phyloP scores from a whole-genome alignment of 495 filamentous ascomycete species.

The Hypoxylon perforatum region DNA sequence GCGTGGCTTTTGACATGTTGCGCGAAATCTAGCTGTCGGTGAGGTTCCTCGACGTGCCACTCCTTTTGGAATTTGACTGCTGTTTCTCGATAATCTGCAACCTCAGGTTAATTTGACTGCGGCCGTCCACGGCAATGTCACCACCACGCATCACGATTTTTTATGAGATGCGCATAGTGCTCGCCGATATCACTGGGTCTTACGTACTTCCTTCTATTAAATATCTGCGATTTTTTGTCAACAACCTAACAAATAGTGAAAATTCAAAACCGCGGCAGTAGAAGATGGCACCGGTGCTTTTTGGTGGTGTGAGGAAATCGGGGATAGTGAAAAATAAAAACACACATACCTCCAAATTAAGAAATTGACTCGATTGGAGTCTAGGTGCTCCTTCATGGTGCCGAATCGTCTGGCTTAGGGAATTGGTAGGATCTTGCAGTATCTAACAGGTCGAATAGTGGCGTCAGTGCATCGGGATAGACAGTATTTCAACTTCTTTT shows the following conservation, averaged over 20 bases:
- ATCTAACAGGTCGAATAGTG: constrained; percentile 5
- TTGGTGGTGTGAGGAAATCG: constrained; percentile 50
- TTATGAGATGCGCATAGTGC: constrained; percentile 18
- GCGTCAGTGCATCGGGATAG: constrained; percentile 21
- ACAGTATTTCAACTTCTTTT: constrained; percentile 31
- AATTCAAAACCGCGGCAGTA: constrained; percentile 15
- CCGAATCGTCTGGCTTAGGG: constrained; percentile 20
- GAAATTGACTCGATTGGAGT: constrained; percentile 96
- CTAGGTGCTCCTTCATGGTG: constrained; percentile 72
- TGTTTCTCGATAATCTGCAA: constrained; percentile 73
- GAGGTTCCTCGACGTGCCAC: constrained; percentile 77
- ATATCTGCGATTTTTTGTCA: constrained; percentile 70
- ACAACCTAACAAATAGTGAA: constrained; percentile 39
- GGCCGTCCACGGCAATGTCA: constrained; percentile 34
- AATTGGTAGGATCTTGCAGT: constrained; percentile 3
- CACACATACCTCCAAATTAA: constrained; percentile 94
- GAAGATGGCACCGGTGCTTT: constrained; percentile 13
- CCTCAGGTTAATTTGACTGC: constrained; percentile 47
- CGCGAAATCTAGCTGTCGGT: constrained; percentile 77
- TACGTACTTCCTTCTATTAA: constrained; percentile 88
- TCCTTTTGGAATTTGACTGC: constrained; percentile 84
- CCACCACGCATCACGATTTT: constrained; percentile 29
- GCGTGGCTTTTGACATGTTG: constrained; percentile 79
- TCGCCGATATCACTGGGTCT: constrained; percentile 14
- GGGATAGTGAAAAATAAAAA: constrained; percentile 49